These are phyloP conservation scores for Saccharomyces hybrid DNA, from an alignment of 1,139 yeast genomes.

Conservation along the genomic window DNA sequence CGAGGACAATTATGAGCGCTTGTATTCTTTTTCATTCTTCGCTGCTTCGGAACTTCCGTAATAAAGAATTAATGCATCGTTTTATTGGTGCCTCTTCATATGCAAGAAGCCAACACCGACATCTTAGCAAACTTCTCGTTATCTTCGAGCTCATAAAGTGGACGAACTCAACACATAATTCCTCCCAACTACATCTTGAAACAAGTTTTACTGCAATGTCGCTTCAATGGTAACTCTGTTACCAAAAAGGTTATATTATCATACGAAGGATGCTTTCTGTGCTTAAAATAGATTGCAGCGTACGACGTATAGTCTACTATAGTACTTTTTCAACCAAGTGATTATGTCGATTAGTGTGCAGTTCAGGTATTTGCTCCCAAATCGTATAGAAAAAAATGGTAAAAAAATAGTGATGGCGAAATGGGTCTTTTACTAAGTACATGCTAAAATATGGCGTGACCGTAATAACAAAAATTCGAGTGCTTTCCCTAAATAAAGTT, in stretches of 20 bases:
- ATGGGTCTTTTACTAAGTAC: neutral
- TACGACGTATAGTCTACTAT: neutral
- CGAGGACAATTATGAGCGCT: neutral
- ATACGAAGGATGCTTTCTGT: neutral
- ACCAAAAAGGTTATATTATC: neutral
- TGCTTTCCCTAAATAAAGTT: neutral
- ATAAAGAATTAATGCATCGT: neutral
- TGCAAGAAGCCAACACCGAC: neutral
- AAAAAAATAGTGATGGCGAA: neutral
- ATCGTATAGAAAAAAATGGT: neutral
- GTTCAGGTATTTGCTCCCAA: neutral
- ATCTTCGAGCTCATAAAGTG: neutral
- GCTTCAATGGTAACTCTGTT: neutral
- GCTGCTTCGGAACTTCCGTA: neutral
- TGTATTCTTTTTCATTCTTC: neutral
- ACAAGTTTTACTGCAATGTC: neutral
- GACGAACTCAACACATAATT: neutral
- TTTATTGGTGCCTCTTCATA: neutral
- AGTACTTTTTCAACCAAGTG: neutral
- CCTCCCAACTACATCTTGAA: neutral
- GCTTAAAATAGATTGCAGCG: neutral
- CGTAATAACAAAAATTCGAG: neutral
- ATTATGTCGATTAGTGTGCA: too few relatives aligned
- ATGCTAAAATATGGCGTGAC: neutral
- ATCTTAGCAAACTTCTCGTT: neutral